These are phyloP conservation scores for Candida peoriensis DNA, from an alignment of 805 yeast species.

Conservation along the genomic window DNA sequence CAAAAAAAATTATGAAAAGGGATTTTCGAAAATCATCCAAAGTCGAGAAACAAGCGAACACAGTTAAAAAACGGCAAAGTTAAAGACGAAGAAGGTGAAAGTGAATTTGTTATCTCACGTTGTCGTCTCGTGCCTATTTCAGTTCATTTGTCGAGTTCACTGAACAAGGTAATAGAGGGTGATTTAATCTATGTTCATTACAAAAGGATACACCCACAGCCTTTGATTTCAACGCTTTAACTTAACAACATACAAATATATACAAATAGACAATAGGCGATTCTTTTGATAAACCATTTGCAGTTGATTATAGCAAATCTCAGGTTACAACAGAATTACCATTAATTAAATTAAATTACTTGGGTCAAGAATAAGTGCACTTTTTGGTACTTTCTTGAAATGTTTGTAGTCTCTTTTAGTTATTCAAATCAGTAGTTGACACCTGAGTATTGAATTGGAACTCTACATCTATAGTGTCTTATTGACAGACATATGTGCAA, in stretches of 20 bases:
- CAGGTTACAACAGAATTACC: slow-evolving; percentile 93
- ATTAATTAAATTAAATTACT: slow-evolving; percentile 75
- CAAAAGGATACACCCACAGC: slow-evolving; percentile 84
- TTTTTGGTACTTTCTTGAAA: slow-evolving; percentile 94
- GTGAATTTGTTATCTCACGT: slow-evolving; percentile 78
- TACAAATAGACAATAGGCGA: slow-evolving; percentile 70
- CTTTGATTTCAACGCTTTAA: slow-evolving; percentile 63
- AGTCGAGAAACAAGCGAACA: no score
- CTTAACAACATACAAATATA: slow-evolving; percentile 55
- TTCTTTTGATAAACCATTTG: slow-evolving; percentile 87
- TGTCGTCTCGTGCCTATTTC: slow-evolving; percentile 93
- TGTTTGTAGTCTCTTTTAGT: no score
- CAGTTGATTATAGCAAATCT: slow-evolving; percentile 89
- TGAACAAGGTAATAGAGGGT: slow-evolving; percentile 83
- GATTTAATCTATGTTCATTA: slow-evolving; percentile 88
- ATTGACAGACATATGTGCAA: no score
- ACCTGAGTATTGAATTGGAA: no score
- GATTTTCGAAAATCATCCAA: no score
- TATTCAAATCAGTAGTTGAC: no score
- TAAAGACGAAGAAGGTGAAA: slow-evolving; percentile 65
- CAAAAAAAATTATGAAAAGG: no score
- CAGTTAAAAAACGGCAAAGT: no score
- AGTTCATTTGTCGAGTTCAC: slow-evolving; percentile 82
- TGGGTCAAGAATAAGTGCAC: slow-evolving; percentile 76
- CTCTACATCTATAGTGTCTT: no score